Base-by-base conservation (phyloP, 306 rosid genomes). In the Crataegus laevigata region DNA sequence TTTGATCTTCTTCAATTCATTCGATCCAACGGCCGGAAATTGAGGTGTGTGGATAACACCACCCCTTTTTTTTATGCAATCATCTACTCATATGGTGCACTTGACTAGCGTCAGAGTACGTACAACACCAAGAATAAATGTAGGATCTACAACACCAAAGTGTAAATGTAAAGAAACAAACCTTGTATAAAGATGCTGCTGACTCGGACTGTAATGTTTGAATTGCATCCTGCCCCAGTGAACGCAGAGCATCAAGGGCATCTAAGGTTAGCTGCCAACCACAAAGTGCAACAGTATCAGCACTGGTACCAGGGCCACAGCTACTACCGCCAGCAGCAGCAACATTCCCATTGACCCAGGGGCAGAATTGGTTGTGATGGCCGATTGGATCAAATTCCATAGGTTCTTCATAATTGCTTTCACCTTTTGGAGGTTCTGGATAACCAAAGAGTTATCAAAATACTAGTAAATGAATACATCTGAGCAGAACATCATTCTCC, bases 271-370 rank as follows among this genome's bases (percentile, higher is more conserved):
- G 82, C 84, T 96, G 98, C 99, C 99, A 96, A 52, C 99, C 96
- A 59, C 90, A 86, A 62, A 89, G 87, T 68, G 98, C 97, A 80
- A 90, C 59, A 59, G 80, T 81, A 83, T 89, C 98, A 77, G 83
- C 71, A 73, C 79, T 58, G 60, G 94, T 77, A 80, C 85, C 85
- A 32, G 88, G 83, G 76, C 81, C 82, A 82, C 86, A 67, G 30
- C 81, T 84, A 73, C 76, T 69, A 72, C 91, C 75, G 69, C 98
- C 99, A 84, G 99, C 98, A 78, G 96, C 98, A 75, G 99, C 96
- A 84, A 96, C 99, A 81, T 89, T 96, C 65, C 96, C 99, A 77
- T 96, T 96, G 76, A 96, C 99, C 99, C 99, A 96, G 30, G 99
- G 99, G 72, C 99, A 96, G 78, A 86, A 89, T 69, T 90, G 96